A percentile compares a stretch with the other conserved stretches of the same genome.
phyloP scores from a whole-genome alignment of 257 asterid genomes.

The Dorcoceras hygrometricum region DNA sequence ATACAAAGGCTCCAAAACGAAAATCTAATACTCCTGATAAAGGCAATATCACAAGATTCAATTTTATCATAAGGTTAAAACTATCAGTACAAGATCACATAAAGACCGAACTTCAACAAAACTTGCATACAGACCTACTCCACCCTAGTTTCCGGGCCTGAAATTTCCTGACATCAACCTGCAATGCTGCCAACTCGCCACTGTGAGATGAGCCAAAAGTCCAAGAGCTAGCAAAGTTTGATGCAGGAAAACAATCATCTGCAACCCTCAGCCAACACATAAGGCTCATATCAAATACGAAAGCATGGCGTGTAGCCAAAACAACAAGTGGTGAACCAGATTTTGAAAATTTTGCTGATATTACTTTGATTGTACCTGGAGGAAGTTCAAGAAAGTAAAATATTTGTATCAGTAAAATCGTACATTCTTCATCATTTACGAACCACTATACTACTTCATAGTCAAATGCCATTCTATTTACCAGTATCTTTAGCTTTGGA shows the following conservation, averaged over 20 bases:
- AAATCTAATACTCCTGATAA: not conserved
- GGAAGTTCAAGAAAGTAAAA: constrained; percentile 18
- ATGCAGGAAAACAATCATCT: constrained; percentile 87
- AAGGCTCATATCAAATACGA: constrained; percentile 71
- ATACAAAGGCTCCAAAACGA: not conserved
- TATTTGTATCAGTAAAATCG: not conserved
- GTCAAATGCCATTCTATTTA: constrained; percentile 12
- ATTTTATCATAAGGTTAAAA: not conserved
- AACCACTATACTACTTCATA: not conserved
- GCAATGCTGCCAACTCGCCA: constrained; percentile 89
- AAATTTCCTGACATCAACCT: constrained; percentile 89
- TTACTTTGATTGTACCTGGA: constrained; percentile 80
- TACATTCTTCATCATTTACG: not conserved
- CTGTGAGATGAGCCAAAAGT: constrained; percentile 67
- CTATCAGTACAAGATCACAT: not conserved
- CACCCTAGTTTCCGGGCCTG: constrained; percentile 91
- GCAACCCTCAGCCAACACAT: constrained; percentile 98
- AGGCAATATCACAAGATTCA: not conserved
- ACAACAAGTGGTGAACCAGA: constrained; percentile 89
- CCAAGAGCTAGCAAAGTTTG: constrained; percentile 94
- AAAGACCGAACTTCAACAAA: constrained; percentile 4
- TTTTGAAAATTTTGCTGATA: constrained; percentile 84
- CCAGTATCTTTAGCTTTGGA: constrained; percentile 55
- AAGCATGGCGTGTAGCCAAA: constrained; percentile 91
- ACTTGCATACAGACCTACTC: constrained; percentile 62